These are phyloP conservation scores for Globisporangium barbulae DNA, from an alignment of 352 stramenopile species.

Conservation along the genomic window DNA sequence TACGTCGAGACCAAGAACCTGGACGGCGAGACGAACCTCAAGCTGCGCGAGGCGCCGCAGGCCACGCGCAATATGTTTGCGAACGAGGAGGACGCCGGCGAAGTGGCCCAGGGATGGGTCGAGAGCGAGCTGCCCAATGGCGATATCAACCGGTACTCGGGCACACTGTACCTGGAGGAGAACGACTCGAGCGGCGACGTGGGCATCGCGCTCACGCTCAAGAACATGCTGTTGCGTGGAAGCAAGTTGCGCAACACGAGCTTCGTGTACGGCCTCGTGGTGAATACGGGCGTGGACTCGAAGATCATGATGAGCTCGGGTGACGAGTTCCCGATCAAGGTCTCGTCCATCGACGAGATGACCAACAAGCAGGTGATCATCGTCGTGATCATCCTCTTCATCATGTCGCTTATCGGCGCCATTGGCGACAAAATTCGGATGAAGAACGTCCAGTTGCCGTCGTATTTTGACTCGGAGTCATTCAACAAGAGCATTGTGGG, in stretches of 20 bases:
- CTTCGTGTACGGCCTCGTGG: slow-evolving; percentile 86
- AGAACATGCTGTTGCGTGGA: slow-evolving; percentile 90
- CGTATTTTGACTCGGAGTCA: slow-evolving; percentile 17
- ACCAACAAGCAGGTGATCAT: slow-evolving; percentile 85
- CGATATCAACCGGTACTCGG: slow-evolving; percentile 79
- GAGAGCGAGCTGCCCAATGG: slow-evolving; percentile 80
- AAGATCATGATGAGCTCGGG: slow-evolving; percentile 92
- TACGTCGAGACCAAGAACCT: slow-evolving; percentile 91
- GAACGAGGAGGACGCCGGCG: slow-evolving; percentile 59
- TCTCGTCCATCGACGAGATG: slow-evolving; percentile 83
- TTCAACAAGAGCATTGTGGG: slow-evolving; percentile 45
- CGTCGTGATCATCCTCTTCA: slow-evolving; percentile 62
- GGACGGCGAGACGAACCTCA: slow-evolving; percentile 86
- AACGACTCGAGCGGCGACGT: slow-evolving; percentile 38
- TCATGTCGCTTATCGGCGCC: slow-evolving; percentile 71
- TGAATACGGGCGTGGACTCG: slow-evolving; percentile 91
- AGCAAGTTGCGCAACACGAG: slow-evolving; percentile 90
- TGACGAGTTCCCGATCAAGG: slow-evolving; percentile 79
- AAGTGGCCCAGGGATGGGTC: slow-evolving; percentile 65
- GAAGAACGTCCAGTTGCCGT: slow-evolving; percentile 29
- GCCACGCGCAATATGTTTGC: slow-evolving; percentile 63
- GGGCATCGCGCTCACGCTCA: slow-evolving; percentile 61
- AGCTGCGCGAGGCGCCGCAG: slow-evolving; percentile 67
- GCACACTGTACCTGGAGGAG: slow-evolving; percentile 63
- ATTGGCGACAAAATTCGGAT: slow-evolving; percentile 61